phyloP scores from a whole-genome alignment of 768 basidiomycete genomes.

The Podaxis sp. region DNA sequence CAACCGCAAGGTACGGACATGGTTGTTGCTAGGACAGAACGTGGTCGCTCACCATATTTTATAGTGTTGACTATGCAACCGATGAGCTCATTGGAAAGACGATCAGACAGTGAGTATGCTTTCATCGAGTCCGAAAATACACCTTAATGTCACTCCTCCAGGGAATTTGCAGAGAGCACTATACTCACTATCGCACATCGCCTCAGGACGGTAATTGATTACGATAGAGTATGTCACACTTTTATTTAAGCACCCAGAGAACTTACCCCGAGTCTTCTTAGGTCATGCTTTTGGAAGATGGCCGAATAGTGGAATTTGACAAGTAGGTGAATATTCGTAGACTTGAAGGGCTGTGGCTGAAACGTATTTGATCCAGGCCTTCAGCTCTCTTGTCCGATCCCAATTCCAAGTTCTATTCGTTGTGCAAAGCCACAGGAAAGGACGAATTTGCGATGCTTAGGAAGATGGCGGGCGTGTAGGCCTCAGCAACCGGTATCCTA shows the following conservation, averaged over 20 bases:
- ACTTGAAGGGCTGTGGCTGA: background rate
- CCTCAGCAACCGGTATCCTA: slow-evolving; percentile 5
- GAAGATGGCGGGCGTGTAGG: slow-evolving; percentile 55
- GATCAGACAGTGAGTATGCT: slow-evolving; percentile 62
- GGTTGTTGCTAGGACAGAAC: background rate
- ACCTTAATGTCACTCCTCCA: slow-evolving; percentile 22
- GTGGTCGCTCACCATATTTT: background rate
- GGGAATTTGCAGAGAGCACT: slow-evolving; percentile 79
- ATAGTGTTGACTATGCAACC: slow-evolving; percentile 82
- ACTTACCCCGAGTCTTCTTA: slow-evolving; percentile 21
- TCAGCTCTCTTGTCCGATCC: slow-evolving; percentile 51
- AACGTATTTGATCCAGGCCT: slow-evolving; percentile 35
- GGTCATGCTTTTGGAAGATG: slow-evolving; percentile 80
- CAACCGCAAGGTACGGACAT: slow-evolving; percentile 58
- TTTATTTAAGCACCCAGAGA: slow-evolving; percentile 1
- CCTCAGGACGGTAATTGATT: slow-evolving; percentile 77
- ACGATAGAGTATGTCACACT: slow-evolving; percentile 58
- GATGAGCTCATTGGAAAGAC: slow-evolving; percentile 85
- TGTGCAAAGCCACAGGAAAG: slow-evolving; percentile 75
- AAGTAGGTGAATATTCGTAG: slow-evolving; percentile 27
- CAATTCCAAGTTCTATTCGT: slow-evolving; percentile 57
- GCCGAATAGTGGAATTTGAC: slow-evolving; percentile 77
- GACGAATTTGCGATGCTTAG: slow-evolving; percentile 68
- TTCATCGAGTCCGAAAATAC: background rate
- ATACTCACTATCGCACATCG: slow-evolving; percentile 86